Percentiles rank a stretch among this genome's conserved stretches.
Evolutionary conservation across 2,329 filamentous ascomycete species (phyloP).

Genomic region (Calonectria fujianensis): DNA sequence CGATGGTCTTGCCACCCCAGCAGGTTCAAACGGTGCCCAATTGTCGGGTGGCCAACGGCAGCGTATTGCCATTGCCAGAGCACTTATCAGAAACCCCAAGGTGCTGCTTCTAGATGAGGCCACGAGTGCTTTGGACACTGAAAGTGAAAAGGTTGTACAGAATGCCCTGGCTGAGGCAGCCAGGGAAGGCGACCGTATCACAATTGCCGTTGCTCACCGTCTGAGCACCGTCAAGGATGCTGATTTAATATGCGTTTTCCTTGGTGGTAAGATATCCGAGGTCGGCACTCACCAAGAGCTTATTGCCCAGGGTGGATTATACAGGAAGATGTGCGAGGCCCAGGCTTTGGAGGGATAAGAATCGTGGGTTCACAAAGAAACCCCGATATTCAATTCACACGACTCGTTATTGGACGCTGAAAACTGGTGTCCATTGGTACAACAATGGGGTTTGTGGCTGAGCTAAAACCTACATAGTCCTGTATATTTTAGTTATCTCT

Average conservation of each 20-base stretch:
- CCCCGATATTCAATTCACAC: background rate
- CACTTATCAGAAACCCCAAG: conserved; percentile 65
- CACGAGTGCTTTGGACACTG: conserved; percentile 55
- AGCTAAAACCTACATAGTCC: no score
- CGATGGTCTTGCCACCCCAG: conserved; percentile 73
- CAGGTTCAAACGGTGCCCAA: conserved; percentile 79
- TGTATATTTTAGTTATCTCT: background rate
- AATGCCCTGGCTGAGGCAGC: conserved; percentile 85
- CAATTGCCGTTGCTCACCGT: conserved; percentile 85
- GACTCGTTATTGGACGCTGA: background rate
- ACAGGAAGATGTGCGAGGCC: conserved; percentile 70
- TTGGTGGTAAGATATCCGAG: conserved; percentile 73
- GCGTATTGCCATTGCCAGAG: conserved; percentile 80
- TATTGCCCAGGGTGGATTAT: conserved; percentile 66
- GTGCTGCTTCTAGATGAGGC: conserved; percentile 54
- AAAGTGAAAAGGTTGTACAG: conserved; percentile 74
- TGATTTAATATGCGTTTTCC: conserved; percentile 78
- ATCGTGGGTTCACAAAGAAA: background rate
- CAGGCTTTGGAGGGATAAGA: conserved; percentile 58
- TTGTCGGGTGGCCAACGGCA: conserved; percentile 82
- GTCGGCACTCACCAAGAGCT: conserved; percentile 75
- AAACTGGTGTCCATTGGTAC: background rate
- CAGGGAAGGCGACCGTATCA: conserved; percentile 76
- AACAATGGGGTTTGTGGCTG: background rate
- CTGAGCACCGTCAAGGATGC: conserved; percentile 91